Percentiles rank a stretch among this genome's conserved stretches.
These are phyloP conservation scores for Aspergillus sp. DNA, from an alignment of 2,329 filamentous ascomycete genomes.

Conservation along the genomic window DNA sequence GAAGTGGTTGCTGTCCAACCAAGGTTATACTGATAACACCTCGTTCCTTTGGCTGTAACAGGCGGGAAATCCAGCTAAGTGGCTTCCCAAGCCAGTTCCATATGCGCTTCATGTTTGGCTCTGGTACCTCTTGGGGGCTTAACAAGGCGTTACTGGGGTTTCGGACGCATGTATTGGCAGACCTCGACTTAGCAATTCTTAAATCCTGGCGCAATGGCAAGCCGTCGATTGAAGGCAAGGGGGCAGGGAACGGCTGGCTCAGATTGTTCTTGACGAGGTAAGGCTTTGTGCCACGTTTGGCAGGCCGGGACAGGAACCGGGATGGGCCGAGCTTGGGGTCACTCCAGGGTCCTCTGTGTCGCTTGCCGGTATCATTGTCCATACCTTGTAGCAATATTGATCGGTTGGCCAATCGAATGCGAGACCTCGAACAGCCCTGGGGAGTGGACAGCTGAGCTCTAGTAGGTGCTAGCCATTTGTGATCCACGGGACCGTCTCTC, in stretches of 20 bases:
- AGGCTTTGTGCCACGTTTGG: constrained; percentile 1
- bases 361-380: not conserved
- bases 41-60: not conserved
- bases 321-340: constrained; percentile 1
- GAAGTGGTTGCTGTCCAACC: not conserved
- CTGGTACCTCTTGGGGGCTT: not conserved
- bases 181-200: not conserved
- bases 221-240: constrained; percentile 18
- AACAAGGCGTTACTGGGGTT: not conserved
- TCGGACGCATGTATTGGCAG: not conserved
- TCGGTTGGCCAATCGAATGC: not conserved
- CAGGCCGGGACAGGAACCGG: constrained; percentile 7
- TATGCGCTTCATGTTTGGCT: not conserved
- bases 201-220: constrained; percentile 13
- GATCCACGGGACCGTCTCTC: not conserved
- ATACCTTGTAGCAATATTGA: not conserved
- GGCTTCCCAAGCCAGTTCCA: not conserved
- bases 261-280: constrained; percentile 11
- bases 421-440: not conserved
- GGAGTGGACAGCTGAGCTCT: not conserved
- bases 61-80: not conserved
- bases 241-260: constrained; percentile 17
- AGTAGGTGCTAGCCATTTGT: not conserved
- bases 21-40: not conserved
- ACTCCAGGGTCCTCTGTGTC: constrained; percentile 1